phyloP scores from a whole-genome alignment of 148 eudicot species.

The Linanthus parryae region DNA sequence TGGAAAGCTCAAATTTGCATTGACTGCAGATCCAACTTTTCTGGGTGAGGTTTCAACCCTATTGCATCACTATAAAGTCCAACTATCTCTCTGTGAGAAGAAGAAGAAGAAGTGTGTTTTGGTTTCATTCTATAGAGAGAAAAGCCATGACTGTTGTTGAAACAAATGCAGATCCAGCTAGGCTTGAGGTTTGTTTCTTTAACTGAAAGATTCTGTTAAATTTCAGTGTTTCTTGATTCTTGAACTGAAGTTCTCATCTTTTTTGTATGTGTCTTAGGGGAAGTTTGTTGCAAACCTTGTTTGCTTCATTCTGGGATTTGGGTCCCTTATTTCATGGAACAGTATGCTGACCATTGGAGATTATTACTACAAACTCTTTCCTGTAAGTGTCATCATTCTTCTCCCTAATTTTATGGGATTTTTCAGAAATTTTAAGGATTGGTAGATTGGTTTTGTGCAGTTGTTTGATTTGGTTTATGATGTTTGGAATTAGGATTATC shows the following conservation, averaged over 20 bases:
- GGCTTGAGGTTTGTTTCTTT: conserved; percentile 19
- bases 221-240: not conserved
- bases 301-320: conserved; percentile 63
- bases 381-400: conserved; percentile 26
- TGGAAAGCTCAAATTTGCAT: too few species aligned
- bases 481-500: conserved; percentile 24
- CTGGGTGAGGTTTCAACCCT: too few species aligned
- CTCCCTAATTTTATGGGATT: too few species aligned
- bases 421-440: too few species aligned
- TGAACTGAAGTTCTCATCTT: not conserved
- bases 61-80: too few species aligned
- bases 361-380: conserved; percentile 53
- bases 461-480: not conserved
- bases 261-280: conserved; percentile 52
- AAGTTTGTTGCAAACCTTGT: conserved; percentile 29
- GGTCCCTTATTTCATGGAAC: conserved; percentile 64
- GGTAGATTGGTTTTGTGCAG: not conserved
- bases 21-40: too few species aligned
- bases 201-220: not conserved
- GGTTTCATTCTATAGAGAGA: not conserved
- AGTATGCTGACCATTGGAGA: conserved; percentile 51
- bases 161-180: conserved; percentile 14
- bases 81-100: too few species aligned
- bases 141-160: conserved; percentile 14
- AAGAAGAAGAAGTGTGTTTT: too few species aligned